These are phyloP conservation scores for Boeremia lycopersici DNA, from an alignment of 2,329 filamentous ascomycete species.

Conservation along the genomic window DNA sequence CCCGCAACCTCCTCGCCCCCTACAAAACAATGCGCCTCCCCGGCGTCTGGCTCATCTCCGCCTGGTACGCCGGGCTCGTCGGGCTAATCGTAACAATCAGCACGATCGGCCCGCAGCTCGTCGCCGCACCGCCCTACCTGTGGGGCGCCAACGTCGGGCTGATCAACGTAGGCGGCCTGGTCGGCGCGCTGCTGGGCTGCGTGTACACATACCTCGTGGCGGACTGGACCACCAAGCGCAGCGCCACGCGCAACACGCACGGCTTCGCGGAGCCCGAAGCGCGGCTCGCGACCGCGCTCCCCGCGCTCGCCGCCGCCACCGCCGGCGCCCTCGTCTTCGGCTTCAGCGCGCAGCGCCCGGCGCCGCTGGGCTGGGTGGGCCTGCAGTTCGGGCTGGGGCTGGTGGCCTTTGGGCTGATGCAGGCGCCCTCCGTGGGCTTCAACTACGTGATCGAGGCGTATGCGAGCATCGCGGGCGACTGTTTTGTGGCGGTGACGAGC, in stretches of 20 bases:
- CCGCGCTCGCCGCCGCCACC: conserved; percentile 46
- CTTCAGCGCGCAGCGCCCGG: conserved; percentile 48
- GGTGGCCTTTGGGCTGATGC: conserved; percentile 50
- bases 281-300: conserved; percentile 48
- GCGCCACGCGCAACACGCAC: conserved; percentile 43
- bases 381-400: conserved; percentile 49
- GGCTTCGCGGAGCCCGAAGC: conserved; percentile 50
- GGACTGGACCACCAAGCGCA: conserved; percentile 46
- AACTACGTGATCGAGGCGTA: conserved; percentile 60
- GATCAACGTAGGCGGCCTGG: conserved; percentile 47
- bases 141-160: conserved; percentile 50
- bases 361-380: conserved; percentile 47
- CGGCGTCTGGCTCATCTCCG: conserved; percentile 51
- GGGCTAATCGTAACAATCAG: conserved; percentile 49
- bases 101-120: conserved; percentile 46
- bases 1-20: conserved; percentile 45
- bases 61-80: conserved; percentile 52
- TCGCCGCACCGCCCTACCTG: conserved; percentile 49
- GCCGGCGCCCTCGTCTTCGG: conserved; percentile 49
- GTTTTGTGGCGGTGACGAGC: conserved; percentile 60
- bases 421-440: conserved; percentile 52
- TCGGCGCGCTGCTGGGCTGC: conserved; percentile 47
- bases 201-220: conserved; percentile 46
- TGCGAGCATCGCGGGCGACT: conserved; percentile 55
- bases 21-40: conserved; percentile 48